A percentile compares a stretch with the other conserved stretches of the same genome.
Conservation (phyloP, 2,329 filamentous ascomycete genomes). For the Niveomyces coronatus region DNA sequence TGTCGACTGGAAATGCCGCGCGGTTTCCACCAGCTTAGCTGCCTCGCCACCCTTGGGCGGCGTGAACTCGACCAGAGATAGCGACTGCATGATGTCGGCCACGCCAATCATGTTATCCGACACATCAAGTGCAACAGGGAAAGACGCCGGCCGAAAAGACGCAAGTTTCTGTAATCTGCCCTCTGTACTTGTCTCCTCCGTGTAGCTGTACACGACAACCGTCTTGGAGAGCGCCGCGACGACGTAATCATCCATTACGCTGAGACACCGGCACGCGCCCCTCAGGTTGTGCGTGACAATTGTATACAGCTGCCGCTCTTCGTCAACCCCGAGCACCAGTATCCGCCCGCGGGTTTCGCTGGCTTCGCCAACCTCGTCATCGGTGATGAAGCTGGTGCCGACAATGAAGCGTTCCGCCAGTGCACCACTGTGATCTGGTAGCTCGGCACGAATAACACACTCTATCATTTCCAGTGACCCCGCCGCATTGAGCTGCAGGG, state of each 20-base stretch:
- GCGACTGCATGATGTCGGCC: slow-evolving; percentile 87
- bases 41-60: slow-evolving; percentile 45
- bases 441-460: slow-evolving; percentile 66
- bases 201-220: slow-evolving; percentile 49
- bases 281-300: slow-evolving; percentile 61
- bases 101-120: slow-evolving; percentile 68
- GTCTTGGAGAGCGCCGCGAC: slow-evolving; percentile 87
- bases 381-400: slow-evolving; percentile 69
- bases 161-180: slow-evolving; percentile 59
- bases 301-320: slow-evolving; percentile 60
- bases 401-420: slow-evolving; percentile 74
- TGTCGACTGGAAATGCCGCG: slow-evolving; percentile 67
- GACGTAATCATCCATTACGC: slow-evolving; percentile 63
- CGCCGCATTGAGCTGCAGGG: slow-evolving; percentile 47
- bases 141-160: slow-evolving; percentile 71
- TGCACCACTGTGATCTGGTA: slow-evolving; percentile 48
- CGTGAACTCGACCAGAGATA: slow-evolving; percentile 65
- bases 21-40: slow-evolving; percentile 60
- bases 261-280: slow-evolving; percentile 72
- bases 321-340: slow-evolving; percentile 72
- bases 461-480: slow-evolving; percentile 64
- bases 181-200: slow-evolving; percentile 43
- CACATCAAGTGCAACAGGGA: slow-evolving; percentile 71
- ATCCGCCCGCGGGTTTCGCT: slow-evolving; percentile 59
- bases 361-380: slow-evolving; percentile 40